phyloP scores from a whole-genome alignment of 1,284 basidiomycete genomes.

The Fomitopsis palustris region DNA sequence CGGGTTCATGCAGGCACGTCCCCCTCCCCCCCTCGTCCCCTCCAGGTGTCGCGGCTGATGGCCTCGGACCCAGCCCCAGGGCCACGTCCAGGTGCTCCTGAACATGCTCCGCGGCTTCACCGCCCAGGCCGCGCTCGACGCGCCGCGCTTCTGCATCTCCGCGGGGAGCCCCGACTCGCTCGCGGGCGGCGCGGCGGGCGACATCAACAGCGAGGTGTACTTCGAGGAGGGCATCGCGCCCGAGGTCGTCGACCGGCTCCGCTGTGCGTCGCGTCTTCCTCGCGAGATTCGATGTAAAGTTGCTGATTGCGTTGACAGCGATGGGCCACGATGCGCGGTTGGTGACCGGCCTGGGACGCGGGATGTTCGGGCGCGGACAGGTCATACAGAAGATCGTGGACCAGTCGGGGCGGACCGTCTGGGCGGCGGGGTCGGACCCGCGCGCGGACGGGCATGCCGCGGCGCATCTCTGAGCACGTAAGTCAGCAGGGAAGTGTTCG shows the following conservation, averaged over 20 bases:
- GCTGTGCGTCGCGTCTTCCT: conserved; percentile 40
- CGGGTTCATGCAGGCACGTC: conserved; percentile 83
- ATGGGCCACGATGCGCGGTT: conserved; percentile 86
- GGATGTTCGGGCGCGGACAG: conserved; percentile 90
- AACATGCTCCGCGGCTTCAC: conserved; percentile 87
- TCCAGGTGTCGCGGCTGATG: no score
- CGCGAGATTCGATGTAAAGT: no score
- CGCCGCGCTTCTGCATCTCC: conserved; percentile 94
- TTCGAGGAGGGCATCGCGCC: conserved; percentile 80
- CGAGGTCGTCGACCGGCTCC: conserved; percentile 58
- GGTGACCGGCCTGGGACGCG: conserved; percentile 59
- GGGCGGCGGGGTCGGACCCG: conserved; percentile 87
- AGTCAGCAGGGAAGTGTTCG: conserved; percentile 9
- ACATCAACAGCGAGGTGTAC: conserved; percentile 81
- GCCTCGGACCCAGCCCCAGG: conserved; percentile 60
- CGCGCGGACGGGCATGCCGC: conserved; percentile 87
- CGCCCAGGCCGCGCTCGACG: conserved; percentile 84
- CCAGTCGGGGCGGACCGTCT: conserved; percentile 63
- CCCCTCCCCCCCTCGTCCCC: not conserved
- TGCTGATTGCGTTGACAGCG: conserved; percentile 31
- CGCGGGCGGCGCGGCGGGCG: conserved; percentile 49
- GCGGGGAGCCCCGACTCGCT: conserved; percentile 72
- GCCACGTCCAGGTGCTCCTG: conserved; percentile 91
- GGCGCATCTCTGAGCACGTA: conserved; percentile 68
- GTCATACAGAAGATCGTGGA: conserved; percentile 79